Evolutionary conservation across 768 basidiomycete species (phyloP), one percentile per base, ranked within the genome.

Genomic region (Tricholoma saponaceum): DNA sequence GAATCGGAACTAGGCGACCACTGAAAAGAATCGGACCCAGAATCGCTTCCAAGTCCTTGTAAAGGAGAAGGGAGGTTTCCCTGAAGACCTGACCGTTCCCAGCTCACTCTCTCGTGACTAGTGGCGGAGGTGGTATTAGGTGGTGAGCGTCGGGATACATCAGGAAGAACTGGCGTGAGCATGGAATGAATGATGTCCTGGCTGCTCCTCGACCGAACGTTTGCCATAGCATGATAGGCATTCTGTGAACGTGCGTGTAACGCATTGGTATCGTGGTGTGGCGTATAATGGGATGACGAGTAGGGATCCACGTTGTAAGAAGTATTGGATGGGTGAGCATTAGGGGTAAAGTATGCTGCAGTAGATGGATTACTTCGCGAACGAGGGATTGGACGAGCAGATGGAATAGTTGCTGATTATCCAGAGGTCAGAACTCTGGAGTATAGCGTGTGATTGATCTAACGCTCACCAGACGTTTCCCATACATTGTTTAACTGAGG

Each of bases 11-110:
- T 57, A 23, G 64, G 43, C 18, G 60, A 47, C 66, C 66, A 67
- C 14, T 66, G 39, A 66, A 59, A 54, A 46, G 59, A 23, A 52
- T 67, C 68, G 61, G 69, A 23, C 60, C 61, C 30, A 14, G 65
- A 46, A 6, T 60, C 62, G 22, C 39, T 23, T 23, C 47, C 60
- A 14, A 47, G 20, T n/a, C 53, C 46, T 14, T 55, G 54, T 16
- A 62, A 46, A 39, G 55, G 37, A 13, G 26, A 43, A 10, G 41
- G 39, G 9, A 44, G 3, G 49, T 57, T 54, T 10, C 39, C 41
- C 32, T 50, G 46, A 26, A 55, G 55, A 51, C 49, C 52, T 22
- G 55, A 55, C 44, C 39, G 26, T 26, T 58, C 60, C 63, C 59
- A 64, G 32, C 59, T 64, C 20, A 44, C 43, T 22, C 56, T 54